phyloP scores from a whole-genome alignment of 306 rosid species.

The Rosa persica region DNA sequence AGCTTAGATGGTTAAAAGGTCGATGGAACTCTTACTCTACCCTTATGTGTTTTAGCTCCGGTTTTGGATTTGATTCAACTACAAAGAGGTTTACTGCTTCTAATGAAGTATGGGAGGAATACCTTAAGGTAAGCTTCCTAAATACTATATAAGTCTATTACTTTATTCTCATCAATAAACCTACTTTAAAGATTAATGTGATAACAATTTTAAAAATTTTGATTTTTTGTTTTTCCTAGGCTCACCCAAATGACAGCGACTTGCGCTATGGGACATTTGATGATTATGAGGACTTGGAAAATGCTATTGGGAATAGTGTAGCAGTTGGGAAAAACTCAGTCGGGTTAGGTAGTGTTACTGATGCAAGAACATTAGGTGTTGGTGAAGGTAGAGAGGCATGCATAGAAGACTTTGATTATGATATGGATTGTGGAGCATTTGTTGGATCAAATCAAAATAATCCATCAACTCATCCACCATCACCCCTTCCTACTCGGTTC shows the following conservation, averaged over 20 bases:
- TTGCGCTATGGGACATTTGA: no score
- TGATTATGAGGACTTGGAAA: neutral
- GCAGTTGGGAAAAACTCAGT: neutral
- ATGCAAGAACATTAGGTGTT: neutral
- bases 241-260: neutral
- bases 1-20: neutral
- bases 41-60: neutral
- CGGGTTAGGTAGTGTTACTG: neutral
- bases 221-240: neutral
- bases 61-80: neutral
- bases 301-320: neutral
- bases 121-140: neutral
- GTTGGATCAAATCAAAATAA: neutral
- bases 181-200: neutral
- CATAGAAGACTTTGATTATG: neutral
- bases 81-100: no score
- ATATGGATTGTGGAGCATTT: neutral
- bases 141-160: neutral
- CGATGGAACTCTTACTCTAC: neutral
- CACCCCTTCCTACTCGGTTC: no score
- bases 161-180: neutral
- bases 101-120: neutral
- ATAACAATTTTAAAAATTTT: neutral
- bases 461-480: neutral
- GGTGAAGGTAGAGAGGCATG: neutral